Evolutionary conservation across 129 eudicot species (phyloP).

Genomic region (Calendula officinalis): DNA sequence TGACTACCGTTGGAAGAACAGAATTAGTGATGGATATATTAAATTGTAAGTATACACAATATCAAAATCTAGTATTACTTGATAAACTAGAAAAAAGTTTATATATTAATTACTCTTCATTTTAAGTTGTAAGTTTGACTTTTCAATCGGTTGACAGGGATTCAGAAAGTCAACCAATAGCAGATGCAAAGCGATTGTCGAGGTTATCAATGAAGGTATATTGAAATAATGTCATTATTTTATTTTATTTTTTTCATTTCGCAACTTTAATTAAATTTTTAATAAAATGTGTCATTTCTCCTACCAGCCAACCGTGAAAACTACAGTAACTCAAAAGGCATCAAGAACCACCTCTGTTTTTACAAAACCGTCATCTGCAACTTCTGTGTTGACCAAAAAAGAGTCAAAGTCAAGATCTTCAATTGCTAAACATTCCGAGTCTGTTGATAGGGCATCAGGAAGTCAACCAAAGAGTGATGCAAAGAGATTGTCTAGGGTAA

Average conservation of each 20-base stretch:
- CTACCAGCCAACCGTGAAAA: conserved; percentile 50
- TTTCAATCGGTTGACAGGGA: conserved; percentile 25
- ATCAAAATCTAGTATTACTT: not conserved
- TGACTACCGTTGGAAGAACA: conserved; percentile 37
- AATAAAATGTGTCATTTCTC: conserved; percentile 3
- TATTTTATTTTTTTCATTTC: not conserved
- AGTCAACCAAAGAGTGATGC: conserved; percentile 37
- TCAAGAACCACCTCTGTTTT: conserved; percentile 31
- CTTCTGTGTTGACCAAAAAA: conserved; percentile 41
- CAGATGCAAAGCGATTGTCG: conserved; percentile 26
- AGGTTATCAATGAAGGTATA: conserved; percentile 64
- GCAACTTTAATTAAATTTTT: not conserved
- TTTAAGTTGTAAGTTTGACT: conserved; percentile 12
- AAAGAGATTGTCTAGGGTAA: conserved; percentile 38
- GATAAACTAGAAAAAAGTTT: not conserved
- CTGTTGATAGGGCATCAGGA: conserved; percentile 37
- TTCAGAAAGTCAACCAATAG: conserved; percentile 34
- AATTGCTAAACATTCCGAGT: no score
- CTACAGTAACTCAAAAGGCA: conserved; percentile 31
- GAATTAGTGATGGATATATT: conserved; percentile 49
- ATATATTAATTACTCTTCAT: not conserved
- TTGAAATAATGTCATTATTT: not conserved
- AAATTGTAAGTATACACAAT: conserved; percentile 36
- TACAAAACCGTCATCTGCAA: conserved; percentile 31
- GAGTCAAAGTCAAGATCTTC: conserved; percentile 16